A percentile compares a stretch with the other conserved stretches of the same genome.
Evolutionary conservation across 768 basidiomycete species (phyloP).

Genomic region (Amyloporia xantha): DNA sequence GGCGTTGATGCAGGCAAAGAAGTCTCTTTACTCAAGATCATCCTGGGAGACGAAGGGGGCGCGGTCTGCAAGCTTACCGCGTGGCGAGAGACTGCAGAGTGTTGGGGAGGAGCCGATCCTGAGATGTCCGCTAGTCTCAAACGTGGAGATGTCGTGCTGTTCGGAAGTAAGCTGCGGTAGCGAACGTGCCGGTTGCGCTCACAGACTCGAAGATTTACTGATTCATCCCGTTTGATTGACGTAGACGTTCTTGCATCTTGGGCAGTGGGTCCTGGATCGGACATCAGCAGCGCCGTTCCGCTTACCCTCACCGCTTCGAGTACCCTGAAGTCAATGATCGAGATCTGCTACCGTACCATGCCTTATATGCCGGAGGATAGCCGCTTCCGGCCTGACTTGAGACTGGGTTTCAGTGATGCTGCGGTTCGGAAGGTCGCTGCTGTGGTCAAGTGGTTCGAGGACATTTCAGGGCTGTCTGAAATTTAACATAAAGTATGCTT

Average conservation of each 20-base stretch:
- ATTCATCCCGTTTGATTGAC: too few relatives aligned
- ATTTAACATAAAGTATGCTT: not conserved
- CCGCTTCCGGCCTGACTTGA: conserved; percentile 61
- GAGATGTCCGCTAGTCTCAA: conserved; percentile 33
- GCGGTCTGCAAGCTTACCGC: conserved; percentile 65
- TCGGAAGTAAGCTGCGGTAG: conserved; percentile 61
- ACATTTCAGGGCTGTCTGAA: conserved; percentile 52
- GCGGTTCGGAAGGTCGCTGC: conserved; percentile 60
- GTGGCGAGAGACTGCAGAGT: conserved; percentile 72
- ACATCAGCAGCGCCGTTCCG: conserved; percentile 22
- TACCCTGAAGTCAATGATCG: conserved; percentile 49
- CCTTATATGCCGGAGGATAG: conserved; percentile 55
- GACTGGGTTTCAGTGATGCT: conserved; percentile 63
- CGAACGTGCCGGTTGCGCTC: conserved; percentile 4
- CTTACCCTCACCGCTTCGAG: conserved; percentile 62
- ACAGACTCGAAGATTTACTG: not conserved
- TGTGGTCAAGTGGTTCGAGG: conserved; percentile 67
- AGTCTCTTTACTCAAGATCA: conserved; percentile 59
- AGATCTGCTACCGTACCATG: conserved; percentile 78
- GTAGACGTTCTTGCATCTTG: conserved; percentile 46
- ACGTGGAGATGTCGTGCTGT: conserved; percentile 64
- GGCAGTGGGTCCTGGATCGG: conserved; percentile 6
- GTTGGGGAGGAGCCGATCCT: conserved; percentile 51
- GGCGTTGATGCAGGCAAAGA: conserved; percentile 66
- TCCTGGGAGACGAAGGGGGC: conserved; percentile 69